Evolutionary conservation across 352 stramenopile species (phyloP).

Genomic region (Phytophthora rubi): DNA sequence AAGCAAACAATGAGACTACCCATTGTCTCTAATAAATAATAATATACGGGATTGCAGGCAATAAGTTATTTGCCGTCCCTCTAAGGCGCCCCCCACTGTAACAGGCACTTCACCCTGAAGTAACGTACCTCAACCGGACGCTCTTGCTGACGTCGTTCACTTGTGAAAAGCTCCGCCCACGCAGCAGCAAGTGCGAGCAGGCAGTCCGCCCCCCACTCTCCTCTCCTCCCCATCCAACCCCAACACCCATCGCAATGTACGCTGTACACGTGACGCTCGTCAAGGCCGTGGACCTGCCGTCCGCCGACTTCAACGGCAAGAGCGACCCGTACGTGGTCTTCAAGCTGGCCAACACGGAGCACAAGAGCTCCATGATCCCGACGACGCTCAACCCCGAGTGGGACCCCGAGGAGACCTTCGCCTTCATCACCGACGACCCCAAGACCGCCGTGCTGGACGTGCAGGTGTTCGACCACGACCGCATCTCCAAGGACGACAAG

Average conservation of each 20-base stretch:
- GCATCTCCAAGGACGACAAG: slow-evolving; percentile 80
- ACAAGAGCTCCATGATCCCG: slow-evolving; percentile 70
- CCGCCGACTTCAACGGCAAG: slow-evolving; percentile 86
- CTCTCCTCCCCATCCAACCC: neutral
- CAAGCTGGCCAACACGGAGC: slow-evolving; percentile 65
- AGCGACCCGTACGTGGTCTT: slow-evolving; percentile 86
- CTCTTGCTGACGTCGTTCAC: slow-evolving; percentile 20
- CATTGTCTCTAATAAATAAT: too few relatives aligned
- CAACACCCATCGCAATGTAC: slow-evolving; percentile 39
- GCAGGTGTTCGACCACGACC: slow-evolving; percentile 77
- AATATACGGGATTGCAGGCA: too few relatives aligned
- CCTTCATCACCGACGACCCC: slow-evolving; percentile 69
- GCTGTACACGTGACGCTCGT: slow-evolving; percentile 74
- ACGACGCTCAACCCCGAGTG: slow-evolving; percentile 75
- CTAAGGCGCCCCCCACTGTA: too few relatives aligned
- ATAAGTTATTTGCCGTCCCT: too few relatives aligned
- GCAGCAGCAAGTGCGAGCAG: neutral
- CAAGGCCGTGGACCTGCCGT: slow-evolving; percentile 70
- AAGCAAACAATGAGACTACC: too few relatives aligned
- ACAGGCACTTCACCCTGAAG: too few relatives aligned
- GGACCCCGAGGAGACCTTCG: slow-evolving; percentile 68
- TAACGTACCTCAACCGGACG: neutral
- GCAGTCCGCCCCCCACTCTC: slow-evolving; percentile 1
- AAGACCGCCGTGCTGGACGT: slow-evolving; percentile 62
- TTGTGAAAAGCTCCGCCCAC: slow-evolving; percentile 32